Percentiles rank a stretch among this genome's conserved stretches.
phyloP scores from a whole-genome alignment of 495 filamentous ascomycete genomes.

The Penicillium salamii region DNA sequence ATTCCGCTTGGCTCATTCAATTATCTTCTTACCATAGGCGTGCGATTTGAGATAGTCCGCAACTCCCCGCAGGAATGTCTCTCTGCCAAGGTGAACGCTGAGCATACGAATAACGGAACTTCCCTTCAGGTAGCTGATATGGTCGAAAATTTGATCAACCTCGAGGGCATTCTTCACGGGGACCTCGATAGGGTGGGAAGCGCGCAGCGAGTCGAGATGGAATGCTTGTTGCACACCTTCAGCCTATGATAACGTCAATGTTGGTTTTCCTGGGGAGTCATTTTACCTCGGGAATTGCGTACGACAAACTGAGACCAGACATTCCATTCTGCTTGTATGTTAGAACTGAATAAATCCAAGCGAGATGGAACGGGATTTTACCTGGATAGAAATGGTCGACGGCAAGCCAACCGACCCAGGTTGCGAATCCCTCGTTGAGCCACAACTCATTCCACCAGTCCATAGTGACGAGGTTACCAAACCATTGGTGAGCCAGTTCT shows the following conservation, averaged over 20 bases:
- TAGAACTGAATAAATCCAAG: not conserved
- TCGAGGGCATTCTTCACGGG: slow-evolving; percentile 85
- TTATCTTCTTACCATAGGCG: slow-evolving; percentile 55
- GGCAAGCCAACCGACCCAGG: slow-evolving; percentile 96
- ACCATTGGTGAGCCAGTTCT: slow-evolving; percentile 98
- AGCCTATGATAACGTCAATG: slow-evolving; percentile 54
- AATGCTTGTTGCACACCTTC: slow-evolving; percentile 91
- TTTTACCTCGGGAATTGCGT: slow-evolving; percentile 56
- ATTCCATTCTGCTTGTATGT: slow-evolving; percentile 66
- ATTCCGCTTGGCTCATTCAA: not conserved
- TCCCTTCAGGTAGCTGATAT: slow-evolving; percentile 93
- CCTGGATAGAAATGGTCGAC: slow-evolving; percentile 85
- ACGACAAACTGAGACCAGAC: slow-evolving; percentile 93
- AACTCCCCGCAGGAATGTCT: slow-evolving; percentile 86
- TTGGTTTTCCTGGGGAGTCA: slow-evolving; percentile 7
- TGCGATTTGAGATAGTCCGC: slow-evolving; percentile 84
- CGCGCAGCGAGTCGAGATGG: slow-evolving; percentile 79
- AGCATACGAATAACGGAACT: slow-evolving; percentile 95
- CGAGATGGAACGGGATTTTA: slow-evolving; percentile 22
- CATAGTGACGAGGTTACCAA: slow-evolving; percentile 85
- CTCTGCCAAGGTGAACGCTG: slow-evolving; percentile 75
- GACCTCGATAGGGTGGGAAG: slow-evolving; percentile 93
- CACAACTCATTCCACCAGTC: slow-evolving; percentile 93
- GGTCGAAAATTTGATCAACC: slow-evolving; percentile 94
- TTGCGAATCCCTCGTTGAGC: slow-evolving; percentile 97